Evolutionary conservation across 495 filamentous ascomycete genomes (phyloP).

Genomic region (Neurospora sp.): DNA sequence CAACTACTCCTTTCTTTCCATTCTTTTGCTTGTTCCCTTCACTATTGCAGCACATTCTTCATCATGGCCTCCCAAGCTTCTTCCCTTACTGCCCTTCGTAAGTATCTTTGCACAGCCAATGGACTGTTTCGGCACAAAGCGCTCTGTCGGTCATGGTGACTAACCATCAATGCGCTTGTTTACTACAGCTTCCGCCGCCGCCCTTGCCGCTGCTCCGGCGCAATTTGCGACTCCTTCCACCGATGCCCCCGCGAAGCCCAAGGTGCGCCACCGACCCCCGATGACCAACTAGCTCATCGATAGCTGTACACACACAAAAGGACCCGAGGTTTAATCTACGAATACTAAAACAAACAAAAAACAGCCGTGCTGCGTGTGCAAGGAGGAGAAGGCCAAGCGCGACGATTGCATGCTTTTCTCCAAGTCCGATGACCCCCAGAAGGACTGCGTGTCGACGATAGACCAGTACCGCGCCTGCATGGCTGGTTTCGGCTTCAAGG

Average conservation of each 20-base stretch:
- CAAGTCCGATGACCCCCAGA: constrained; percentile 61
- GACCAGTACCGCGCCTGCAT: constrained; percentile 86
- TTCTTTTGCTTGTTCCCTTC: background rate
- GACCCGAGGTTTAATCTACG: background rate
- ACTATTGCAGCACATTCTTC: background rate
- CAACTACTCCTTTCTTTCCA: background rate
- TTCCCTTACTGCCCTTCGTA: background rate
- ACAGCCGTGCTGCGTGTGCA: constrained; percentile 96
- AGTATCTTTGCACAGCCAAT: background rate
- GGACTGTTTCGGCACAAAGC: background rate
- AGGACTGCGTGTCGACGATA: constrained; percentile 71
- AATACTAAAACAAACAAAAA: background rate
- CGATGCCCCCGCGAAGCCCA: constrained; percentile 32
- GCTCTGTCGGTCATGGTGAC: background rate
- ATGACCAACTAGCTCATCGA: background rate
- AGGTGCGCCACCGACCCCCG: constrained; percentile 21
- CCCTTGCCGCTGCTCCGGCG: constrained; percentile 14
- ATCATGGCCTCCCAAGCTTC: constrained; percentile 25
- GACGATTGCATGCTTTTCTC: constrained; percentile 99
- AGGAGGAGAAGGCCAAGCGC: constrained; percentile 78
- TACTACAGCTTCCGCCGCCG: constrained; percentile 18
- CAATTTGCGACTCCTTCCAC: constrained; percentile 10
- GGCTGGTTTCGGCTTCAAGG: constrained; percentile 85
- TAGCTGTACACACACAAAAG: background rate
- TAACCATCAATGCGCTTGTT: background rate